These are phyloP conservation scores for Diaporthe citri DNA, from an alignment of 2,329 filamentous ascomycete genomes.

Conservation along the genomic window DNA sequence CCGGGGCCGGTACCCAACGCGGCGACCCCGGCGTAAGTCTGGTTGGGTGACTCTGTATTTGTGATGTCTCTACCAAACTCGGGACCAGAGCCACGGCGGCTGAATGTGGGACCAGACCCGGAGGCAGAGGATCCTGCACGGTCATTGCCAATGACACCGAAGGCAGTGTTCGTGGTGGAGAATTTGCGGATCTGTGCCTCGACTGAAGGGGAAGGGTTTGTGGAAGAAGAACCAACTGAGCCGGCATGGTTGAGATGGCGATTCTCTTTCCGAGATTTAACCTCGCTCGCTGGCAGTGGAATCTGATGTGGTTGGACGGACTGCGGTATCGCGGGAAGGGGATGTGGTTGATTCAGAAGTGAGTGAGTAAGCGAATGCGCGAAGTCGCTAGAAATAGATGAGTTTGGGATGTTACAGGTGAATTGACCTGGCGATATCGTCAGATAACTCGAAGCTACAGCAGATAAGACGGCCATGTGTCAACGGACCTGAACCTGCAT, in stretches of 20 bases:
- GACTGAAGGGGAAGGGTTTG: slow-evolving; percentile 37
- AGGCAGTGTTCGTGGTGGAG: slow-evolving; percentile 49
- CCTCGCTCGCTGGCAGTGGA: slow-evolving; percentile 50
- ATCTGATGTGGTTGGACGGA: slow-evolving; percentile 47
- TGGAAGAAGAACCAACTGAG: slow-evolving; percentile 33
- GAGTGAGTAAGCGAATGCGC: slow-evolving; percentile 61
- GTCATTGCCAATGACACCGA: slow-evolving; percentile 40
- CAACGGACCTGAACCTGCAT: slow-evolving; percentile 35
- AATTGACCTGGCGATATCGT: slow-evolving; percentile 20
- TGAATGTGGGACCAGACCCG: slow-evolving; percentile 50
- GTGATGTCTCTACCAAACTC: slow-evolving; percentile 50
- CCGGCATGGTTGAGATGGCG: slow-evolving; percentile 46
- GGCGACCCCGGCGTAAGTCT: slow-evolving; percentile 42
- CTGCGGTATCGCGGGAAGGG: slow-evolving; percentile 46
- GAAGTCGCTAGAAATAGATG: slow-evolving; percentile 52
- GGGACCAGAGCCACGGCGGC: slow-evolving; percentile 46
- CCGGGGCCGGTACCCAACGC: slow-evolving; percentile 36
- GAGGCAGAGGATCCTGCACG: slow-evolving; percentile 43
- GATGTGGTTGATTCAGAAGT: slow-evolving; percentile 61
- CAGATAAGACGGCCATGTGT: background rate
- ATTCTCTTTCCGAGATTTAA: slow-evolving; percentile 61
- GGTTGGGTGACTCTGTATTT: slow-evolving; percentile 45
- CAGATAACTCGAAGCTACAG: background rate
- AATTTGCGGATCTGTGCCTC: slow-evolving; percentile 54
- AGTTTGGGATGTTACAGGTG: slow-evolving; percentile 42